Evolutionary conservation across 106 monocot species (phyloP).

Genomic region (Dioscorea zingiberensis): DNA sequence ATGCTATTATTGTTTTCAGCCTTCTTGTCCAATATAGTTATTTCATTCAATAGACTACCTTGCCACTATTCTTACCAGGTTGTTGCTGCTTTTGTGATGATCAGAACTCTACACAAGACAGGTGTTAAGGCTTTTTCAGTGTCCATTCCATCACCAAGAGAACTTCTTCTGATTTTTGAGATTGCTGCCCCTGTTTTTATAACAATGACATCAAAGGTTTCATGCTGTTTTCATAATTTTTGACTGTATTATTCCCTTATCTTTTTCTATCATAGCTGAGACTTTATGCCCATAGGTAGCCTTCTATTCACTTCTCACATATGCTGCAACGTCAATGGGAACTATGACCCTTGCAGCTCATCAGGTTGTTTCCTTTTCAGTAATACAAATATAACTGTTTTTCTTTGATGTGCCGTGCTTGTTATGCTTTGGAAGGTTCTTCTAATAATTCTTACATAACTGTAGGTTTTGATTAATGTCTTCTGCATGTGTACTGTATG

Average conservation of each 20-base stretch:
- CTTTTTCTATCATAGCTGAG: neutral
- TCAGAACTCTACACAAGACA: slow-evolving; percentile 43
- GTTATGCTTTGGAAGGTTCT: neutral
- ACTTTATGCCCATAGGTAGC: slow-evolving; percentile 52
- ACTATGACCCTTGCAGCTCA: slow-evolving; percentile 85
- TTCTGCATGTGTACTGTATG: slow-evolving; percentile 94
- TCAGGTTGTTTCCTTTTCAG: slow-evolving; percentile 45
- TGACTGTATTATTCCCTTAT: neutral
- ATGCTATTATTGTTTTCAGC: neutral
- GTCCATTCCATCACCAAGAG: slow-evolving; percentile 53
- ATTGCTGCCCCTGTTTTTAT: slow-evolving; percentile 90
- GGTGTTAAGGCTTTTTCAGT: slow-evolving; percentile 56
- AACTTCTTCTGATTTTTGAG: slow-evolving; percentile 76
- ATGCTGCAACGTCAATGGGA: slow-evolving; percentile 95
- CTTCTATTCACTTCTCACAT: slow-evolving; percentile 85
- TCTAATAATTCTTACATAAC: neutral
- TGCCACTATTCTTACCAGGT: slow-evolving; percentile 26
- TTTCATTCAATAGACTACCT: too few relatives aligned
- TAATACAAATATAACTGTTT: neutral
- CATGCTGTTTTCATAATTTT: neutral
- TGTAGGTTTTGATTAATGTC: slow-evolving; percentile 91
- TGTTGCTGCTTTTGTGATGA: slow-evolving; percentile 89
- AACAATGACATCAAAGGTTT: slow-evolving; percentile 98
- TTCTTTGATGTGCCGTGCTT: neutral
- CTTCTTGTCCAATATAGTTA: neutral